Percentiles rank a stretch among this genome's conserved stretches.
These are phyloP conservation scores for Rosellinia necatrix DNA, from an alignment of 2,329 filamentous ascomycete genomes.

Conservation along the genomic window DNA sequence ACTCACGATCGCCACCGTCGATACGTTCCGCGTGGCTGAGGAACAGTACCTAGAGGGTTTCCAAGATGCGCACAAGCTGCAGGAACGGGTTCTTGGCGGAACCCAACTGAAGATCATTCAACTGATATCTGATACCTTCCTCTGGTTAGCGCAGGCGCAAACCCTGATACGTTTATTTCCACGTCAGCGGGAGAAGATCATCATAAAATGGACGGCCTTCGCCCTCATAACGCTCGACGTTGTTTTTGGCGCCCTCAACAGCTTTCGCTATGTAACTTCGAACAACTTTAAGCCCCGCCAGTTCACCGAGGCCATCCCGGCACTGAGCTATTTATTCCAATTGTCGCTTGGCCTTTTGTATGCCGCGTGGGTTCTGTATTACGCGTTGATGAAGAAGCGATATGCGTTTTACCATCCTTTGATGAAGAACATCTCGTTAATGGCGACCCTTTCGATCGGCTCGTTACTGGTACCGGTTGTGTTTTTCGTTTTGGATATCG, in stretches of 20 bases:
- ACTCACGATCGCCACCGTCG: conserved; percentile 88
- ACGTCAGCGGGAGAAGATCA: conserved; percentile 93
- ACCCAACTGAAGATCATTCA: conserved; percentile 87
- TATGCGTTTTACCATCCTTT: conserved; percentile 89
- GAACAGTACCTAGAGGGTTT: conserved; percentile 78
- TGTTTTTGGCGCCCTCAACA: conserved; percentile 89
- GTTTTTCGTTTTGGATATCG: conserved; percentile 91
- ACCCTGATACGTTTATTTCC: conserved; percentile 95
- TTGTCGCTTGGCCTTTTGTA: conserved; percentile 85
- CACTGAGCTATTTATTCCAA: conserved; percentile 88
- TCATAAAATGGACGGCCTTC: conserved; percentile 99
- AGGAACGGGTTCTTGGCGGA: conserved; percentile 79
- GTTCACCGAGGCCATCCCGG: conserved; percentile 89
- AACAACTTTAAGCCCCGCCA: conserved; percentile 67
- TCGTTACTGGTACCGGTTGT: conserved; percentile 88
- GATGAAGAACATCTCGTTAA: conserved; percentile 86
- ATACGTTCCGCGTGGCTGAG: conserved; percentile 86
- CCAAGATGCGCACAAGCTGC: conserved; percentile 78
- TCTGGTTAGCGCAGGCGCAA: conserved; percentile 97
- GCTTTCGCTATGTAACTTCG: conserved; percentile 65
- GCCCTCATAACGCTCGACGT: conserved; percentile 89
- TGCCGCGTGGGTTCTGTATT: conserved; percentile 92
- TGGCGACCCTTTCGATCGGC: conserved; percentile 77
- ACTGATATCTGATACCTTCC: conserved; percentile 91
- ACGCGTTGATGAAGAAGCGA: conserved; percentile 86